phyloP scores from a whole-genome alignment of 495 filamentous ascomycete genomes.

The Peziza echinospora region DNA sequence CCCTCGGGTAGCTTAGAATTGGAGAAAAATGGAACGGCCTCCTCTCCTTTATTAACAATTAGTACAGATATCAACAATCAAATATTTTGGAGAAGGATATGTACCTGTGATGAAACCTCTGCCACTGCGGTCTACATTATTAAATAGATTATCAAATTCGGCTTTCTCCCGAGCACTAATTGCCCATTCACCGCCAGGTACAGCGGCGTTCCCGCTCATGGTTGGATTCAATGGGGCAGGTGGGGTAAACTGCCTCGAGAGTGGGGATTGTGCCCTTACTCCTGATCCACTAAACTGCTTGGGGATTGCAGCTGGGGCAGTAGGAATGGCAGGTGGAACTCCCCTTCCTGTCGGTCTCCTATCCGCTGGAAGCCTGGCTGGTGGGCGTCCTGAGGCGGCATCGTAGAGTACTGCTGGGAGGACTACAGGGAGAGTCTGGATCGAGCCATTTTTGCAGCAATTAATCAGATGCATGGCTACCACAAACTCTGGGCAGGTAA shows the following conservation, averaged over 20 bases:
- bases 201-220: constrained; percentile 8
- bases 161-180: constrained; percentile 63
- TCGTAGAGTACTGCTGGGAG: constrained; percentile 79
- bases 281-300: constrained; percentile 44
- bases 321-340: constrained; percentile 22
- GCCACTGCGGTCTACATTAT: constrained; percentile 54
- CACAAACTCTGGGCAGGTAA: constrained; percentile 84
- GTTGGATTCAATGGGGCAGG: constrained; percentile 8
- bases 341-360: constrained; percentile 13
- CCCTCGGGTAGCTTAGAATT: constrained; percentile 81
- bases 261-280: constrained; percentile 18
- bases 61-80: not conserved
- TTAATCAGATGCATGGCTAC: constrained; percentile 95
- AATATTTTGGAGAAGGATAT: constrained; percentile 1
- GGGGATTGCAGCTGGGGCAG: constrained; percentile 31
- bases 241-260: constrained; percentile 18
- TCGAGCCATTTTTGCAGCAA: constrained; percentile 61
- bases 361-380: constrained; percentile 24
- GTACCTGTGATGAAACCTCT: constrained; percentile 65
- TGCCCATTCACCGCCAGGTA: constrained; percentile 42
- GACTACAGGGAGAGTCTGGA: constrained; percentile 57
- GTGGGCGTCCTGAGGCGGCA: constrained; percentile 54
- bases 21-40: constrained; percentile 87
- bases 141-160: constrained; percentile 66
- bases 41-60: constrained; percentile 34